phyloP scores from a whole-genome alignment of 2,329 filamentous ascomycete genomes.

The Diaporthe vaccinii region DNA sequence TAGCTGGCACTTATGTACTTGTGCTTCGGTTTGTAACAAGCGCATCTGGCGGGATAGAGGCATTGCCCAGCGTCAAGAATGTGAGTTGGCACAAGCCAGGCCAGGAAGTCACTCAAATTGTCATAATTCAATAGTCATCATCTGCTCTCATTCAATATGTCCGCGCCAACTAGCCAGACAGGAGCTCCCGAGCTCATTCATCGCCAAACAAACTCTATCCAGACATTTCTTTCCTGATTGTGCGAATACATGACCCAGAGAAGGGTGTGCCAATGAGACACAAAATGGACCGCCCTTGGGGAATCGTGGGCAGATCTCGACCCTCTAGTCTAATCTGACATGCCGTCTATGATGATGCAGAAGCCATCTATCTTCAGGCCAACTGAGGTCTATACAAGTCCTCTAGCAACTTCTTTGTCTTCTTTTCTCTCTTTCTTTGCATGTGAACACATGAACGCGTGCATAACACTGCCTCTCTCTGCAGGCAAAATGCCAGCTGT shows the following conservation, averaged over 20 bases:
- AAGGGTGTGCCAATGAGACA: neutral
- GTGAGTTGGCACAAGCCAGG: neutral
- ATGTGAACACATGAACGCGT: slow-evolving; percentile 5
- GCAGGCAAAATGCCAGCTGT: neutral
- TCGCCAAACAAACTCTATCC: slow-evolving; percentile 19
- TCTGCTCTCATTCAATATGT: slow-evolving; percentile 13
- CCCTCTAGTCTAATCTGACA: slow-evolving; percentile 23
- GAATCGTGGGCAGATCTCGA: neutral
- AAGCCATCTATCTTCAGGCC: slow-evolving; percentile 36
- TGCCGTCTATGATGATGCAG: slow-evolving; percentile 34
- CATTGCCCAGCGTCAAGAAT: neutral
- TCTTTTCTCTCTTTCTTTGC: slow-evolving; percentile 14
- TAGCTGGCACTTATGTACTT: neutral
- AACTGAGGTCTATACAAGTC: slow-evolving; percentile 31
- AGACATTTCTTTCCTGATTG: slow-evolving; percentile 13
- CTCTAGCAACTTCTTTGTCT: slow-evolving; percentile 27
- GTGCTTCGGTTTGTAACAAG: neutral
- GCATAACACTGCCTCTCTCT: neutral
- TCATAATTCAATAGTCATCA: neutral
- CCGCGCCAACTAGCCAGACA: neutral
- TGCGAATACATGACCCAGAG: slow-evolving; percentile 18
- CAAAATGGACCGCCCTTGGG: neutral
- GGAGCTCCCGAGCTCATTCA: slow-evolving; percentile 6
- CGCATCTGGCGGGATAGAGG: neutral
- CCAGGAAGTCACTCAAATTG: neutral